phyloP scores from a whole-genome alignment of 106 monocot species.

The Apostasia ramifera region DNA sequence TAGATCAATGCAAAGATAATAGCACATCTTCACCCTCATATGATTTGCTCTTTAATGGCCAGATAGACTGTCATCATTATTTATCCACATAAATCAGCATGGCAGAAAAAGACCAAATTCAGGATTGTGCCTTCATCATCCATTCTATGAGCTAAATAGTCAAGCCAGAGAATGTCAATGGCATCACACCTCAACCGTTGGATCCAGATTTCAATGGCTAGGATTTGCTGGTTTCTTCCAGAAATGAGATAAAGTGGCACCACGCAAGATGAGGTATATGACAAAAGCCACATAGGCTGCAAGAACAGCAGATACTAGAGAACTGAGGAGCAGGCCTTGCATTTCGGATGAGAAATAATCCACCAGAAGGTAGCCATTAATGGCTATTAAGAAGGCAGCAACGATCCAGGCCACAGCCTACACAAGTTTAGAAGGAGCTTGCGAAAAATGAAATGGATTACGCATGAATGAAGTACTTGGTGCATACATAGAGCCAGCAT shows the following conservation, averaged over 20 bases:
- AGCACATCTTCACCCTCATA: too few relatives aligned
- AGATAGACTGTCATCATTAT: too few relatives aligned
- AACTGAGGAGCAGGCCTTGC: constrained; percentile 15
- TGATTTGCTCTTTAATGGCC: too few relatives aligned
- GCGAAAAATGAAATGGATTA: too few relatives aligned
- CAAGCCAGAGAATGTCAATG: background rate
- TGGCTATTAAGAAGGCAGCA: constrained; percentile 37
- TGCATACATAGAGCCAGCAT: too few relatives aligned
- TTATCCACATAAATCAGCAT: too few relatives aligned
- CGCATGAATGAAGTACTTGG: too few relatives aligned
- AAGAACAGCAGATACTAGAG: constrained; percentile 14
- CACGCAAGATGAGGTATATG: constrained; percentile 27
- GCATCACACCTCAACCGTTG: background rate
- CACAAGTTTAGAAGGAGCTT: background rate
- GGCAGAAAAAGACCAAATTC: too few relatives aligned
- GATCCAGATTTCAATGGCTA: background rate
- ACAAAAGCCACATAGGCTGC: constrained; percentile 31
- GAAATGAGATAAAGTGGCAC: constrained; percentile 2
- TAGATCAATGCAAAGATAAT: too few relatives aligned
- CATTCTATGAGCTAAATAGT: too few relatives aligned
- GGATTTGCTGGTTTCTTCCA: constrained; percentile 2
- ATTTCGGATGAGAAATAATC: constrained; percentile 43
- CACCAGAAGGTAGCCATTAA: constrained; percentile 50
- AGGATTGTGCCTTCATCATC: too few relatives aligned
- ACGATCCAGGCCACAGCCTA: constrained; percentile 42